Conservation (phyloP, 2,329 filamentous ascomycete species). For the Grosmannia penicillata region DNA sequence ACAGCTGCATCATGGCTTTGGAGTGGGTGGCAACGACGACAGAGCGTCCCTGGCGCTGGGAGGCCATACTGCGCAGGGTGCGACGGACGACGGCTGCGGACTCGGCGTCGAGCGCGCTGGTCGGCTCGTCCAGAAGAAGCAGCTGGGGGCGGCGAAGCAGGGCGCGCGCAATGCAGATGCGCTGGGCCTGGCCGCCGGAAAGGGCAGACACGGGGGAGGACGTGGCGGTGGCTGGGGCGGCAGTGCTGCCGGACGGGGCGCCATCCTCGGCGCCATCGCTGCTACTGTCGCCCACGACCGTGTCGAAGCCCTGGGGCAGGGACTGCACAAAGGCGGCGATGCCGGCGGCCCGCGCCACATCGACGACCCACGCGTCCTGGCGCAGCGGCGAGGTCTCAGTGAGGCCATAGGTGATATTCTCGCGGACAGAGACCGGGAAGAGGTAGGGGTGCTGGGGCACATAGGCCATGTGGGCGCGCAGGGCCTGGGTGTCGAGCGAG, state of each 20-base stretch:
- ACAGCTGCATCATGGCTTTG: slow-evolving; percentile 73
- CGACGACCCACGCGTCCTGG: slow-evolving; percentile 26
- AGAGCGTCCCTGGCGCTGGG: slow-evolving; percentile 20
- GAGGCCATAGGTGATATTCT: slow-evolving; percentile 75
- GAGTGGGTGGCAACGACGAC: slow-evolving; percentile 74
- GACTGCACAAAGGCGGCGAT: slow-evolving; percentile 65
- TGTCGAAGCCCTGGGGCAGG: slow-evolving; percentile 57
- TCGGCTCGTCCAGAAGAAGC: slow-evolving; percentile 77
- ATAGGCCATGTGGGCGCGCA: slow-evolving; percentile 49
- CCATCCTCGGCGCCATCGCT: not conserved
- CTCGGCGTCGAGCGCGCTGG: slow-evolving; percentile 60
- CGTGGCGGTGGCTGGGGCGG: not conserved
- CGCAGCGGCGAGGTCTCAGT: slow-evolving; percentile 35
- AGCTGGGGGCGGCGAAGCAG: slow-evolving; percentile 56
- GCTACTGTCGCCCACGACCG: slow-evolving; percentile 65
- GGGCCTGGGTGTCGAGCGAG: slow-evolving; percentile 40
- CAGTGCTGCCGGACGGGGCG: not conserved
- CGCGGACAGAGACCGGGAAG: slow-evolving; percentile 61
- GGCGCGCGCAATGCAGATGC: slow-evolving; percentile 67
- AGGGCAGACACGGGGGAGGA: slow-evolving; percentile 30
- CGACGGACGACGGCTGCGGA: slow-evolving; percentile 49
- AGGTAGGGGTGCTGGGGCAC: slow-evolving; percentile 60
- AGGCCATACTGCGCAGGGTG: slow-evolving; percentile 4
- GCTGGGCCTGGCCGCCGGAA: slow-evolving; percentile 71
- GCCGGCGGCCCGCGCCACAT: slow-evolving; percentile 42